These are phyloP conservation scores for Diaporthe destruens DNA, from an alignment of 2,329 filamentous ascomycete species.

Conservation along the genomic window DNA sequence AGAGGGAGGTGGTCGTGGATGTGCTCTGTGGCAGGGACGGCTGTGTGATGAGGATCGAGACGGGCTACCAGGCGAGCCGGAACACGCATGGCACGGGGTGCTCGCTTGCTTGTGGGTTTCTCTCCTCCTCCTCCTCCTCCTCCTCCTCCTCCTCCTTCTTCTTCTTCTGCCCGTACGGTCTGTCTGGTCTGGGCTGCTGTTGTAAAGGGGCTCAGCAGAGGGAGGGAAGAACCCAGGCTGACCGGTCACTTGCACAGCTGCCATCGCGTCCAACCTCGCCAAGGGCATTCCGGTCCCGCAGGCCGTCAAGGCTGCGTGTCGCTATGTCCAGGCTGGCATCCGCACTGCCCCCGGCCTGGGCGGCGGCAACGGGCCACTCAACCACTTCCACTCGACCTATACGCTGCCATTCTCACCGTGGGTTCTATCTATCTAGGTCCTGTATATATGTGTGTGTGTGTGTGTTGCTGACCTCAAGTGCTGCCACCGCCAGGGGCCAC, in stretches of 20 bases:
- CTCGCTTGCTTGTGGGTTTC: conserved; percentile 83
- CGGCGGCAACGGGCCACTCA: conserved; percentile 77
- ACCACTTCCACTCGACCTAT: conserved; percentile 82
- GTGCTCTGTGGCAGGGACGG: conserved; percentile 75
- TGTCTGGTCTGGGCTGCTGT: no score
- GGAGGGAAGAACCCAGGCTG: no score
- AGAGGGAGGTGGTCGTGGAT: conserved; percentile 79
- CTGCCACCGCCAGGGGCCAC: no score
- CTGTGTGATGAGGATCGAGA: conserved; percentile 75
- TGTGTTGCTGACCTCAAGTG: no score
- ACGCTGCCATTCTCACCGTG: conserved; percentile 76
- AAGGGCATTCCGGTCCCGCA: conserved; percentile 66
- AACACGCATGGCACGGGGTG: conserved; percentile 97
- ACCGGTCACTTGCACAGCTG: conserved; percentile 60
- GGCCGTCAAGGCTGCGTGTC: conserved; percentile 76
- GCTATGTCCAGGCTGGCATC: conserved; percentile 80
- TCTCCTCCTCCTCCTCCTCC: no score
- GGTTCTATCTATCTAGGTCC: no score
- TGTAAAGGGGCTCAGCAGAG: no score
- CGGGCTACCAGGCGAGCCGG: conserved; percentile 76
- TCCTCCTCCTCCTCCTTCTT: no score
- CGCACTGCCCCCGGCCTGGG: conserved; percentile 73
- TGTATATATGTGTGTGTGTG: no score
- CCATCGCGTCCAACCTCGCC: conserved; percentile 80
- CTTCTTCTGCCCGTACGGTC: no score